Evolutionary conservation across 257 asterid genomes (phyloP), one percentile per base, ranked within the genome.

Genomic region (Solanum pennellii): DNA sequence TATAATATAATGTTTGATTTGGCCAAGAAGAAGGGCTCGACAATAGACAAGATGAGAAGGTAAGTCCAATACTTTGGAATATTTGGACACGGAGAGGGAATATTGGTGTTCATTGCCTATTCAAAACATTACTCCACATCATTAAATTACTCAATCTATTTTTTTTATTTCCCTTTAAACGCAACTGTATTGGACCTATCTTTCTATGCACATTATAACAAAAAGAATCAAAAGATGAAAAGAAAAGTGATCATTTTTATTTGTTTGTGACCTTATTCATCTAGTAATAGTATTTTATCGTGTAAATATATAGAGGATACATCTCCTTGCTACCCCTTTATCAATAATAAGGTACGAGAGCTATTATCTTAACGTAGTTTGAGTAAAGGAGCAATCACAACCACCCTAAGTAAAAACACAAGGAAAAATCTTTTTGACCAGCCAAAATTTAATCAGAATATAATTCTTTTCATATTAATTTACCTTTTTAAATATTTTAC

Each of bases 41-140:
- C 86, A 65, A 86, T 62, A 86, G 87, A 27, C 84, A 76, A 37
- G 84, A 71, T 71, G 62, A 52, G 88, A 45, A 76, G 41, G 60
- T 25, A 85, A 83, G 83, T 91, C 87, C 89, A 90, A 87, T 72
- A 86, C 15, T 86, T 87, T 75, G 88, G 95, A 94, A 93, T 93
- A 93, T 84, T 91, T 91, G 90, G 94, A 94, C 98, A 92, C 91
- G 96, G 93, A 89, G 96, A 93, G 95, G 93, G 96, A 94, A 94
- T 95, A 94, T 91, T 91, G 95, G 94, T 91, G 93, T 88, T 37
- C 7, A 37, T 37, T 83, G 42, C 49, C 41, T 47, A 47, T 49
- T 47, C n/a, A 86, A 31, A 72, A 56, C 83, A 56, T 85, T 83
- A 21, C 37, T 35, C 80, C 42, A 82, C 21, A 68, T 6, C 73